Percentiles rank a stretch among this genome's conserved stretches.
Conservation (phyloP, 169 alveolate genomes). For the Theileria sp. region DNA sequence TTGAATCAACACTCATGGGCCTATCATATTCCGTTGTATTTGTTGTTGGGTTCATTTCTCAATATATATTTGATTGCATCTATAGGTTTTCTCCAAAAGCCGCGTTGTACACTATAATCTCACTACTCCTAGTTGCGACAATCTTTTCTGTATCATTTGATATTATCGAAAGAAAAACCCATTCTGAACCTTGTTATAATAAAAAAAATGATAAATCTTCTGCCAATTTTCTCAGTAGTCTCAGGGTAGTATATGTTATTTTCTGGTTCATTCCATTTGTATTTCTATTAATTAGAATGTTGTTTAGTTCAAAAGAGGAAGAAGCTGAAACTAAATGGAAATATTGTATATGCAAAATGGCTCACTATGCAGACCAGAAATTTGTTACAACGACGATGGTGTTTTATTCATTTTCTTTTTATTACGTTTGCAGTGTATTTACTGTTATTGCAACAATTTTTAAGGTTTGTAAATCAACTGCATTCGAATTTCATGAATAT, state of each 20-base stretch:
- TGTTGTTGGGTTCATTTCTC: background rate
- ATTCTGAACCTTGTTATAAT: background rate
- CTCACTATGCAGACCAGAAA: background rate
- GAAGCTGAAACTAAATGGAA: background rate
- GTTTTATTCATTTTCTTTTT: background rate
- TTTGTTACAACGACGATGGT: background rate
- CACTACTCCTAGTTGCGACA: background rate
- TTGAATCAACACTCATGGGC: conserved; percentile 64
- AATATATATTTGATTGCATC: background rate
- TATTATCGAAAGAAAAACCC: background rate
- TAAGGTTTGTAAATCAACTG: background rate
- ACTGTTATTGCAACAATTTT: background rate
- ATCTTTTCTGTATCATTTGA: background rate
- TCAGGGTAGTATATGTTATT: background rate
- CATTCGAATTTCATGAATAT: background rate
- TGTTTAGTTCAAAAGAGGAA: too few relatives aligned
- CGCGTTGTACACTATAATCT: background rate
- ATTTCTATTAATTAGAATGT: too few relatives aligned
- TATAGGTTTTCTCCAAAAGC: background rate
- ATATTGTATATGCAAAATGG: background rate
- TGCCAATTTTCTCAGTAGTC: background rate
- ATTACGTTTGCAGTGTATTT: background rate
- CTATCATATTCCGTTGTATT: background rate
- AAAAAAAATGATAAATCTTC: background rate
- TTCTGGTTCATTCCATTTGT: background rate